These are phyloP conservation scores for Volvox carteri DNA, from an alignment of 163 green algal genomes.

Conservation along the genomic window DNA sequence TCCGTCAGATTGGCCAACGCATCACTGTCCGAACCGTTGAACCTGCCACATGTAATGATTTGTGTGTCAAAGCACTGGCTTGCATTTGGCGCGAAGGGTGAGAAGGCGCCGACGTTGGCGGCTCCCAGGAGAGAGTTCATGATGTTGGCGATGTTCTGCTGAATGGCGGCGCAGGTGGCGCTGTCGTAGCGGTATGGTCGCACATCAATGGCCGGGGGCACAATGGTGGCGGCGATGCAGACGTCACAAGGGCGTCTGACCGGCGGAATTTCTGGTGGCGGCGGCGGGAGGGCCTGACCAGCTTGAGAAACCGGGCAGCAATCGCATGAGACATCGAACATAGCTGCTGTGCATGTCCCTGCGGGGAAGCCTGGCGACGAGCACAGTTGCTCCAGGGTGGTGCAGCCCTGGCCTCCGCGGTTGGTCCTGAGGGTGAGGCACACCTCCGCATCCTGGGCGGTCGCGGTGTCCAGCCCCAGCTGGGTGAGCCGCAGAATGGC, in stretches of 20 bases:
- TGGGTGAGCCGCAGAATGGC: constrained; percentile 10
- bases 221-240: not conserved
- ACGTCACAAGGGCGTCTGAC: not conserved
- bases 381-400: constrained; percentile 11
- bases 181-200: not conserved
- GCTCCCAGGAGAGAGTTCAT: not conserved
- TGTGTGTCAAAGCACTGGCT: not conserved
- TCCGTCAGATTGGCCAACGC: not conserved
- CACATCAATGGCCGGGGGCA: not conserved
- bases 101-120: not conserved
- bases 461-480: not conserved
- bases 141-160: not conserved
- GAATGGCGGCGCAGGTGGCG: not conserved
- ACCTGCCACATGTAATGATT: not conserved
- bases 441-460: not conserved
- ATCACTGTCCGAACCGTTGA: not conserved
- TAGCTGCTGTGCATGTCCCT: not conserved
- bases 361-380: not conserved
- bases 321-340: not conserved
- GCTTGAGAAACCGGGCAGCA: not conserved
- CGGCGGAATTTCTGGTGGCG: not conserved
- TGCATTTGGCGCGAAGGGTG: not conserved
- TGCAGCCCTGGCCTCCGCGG: not conserved
- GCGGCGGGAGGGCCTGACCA: not conserved
- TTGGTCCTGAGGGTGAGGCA: constrained; percentile 26